Base-by-base conservation (phyloP, 768 basidiomycete genomes). In the Boletus insuetus region DNA sequence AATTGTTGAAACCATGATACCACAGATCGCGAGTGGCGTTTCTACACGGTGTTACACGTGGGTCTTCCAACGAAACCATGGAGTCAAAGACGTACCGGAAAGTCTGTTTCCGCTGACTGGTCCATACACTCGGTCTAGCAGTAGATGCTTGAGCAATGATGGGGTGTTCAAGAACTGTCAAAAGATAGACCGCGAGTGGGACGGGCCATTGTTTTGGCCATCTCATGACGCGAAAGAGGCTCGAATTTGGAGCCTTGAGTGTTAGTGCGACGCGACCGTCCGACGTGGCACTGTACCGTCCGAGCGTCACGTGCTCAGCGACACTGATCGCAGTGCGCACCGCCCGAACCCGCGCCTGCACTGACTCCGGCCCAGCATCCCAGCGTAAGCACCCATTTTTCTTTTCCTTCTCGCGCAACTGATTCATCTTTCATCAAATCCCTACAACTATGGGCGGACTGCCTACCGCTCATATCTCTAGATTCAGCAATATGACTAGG, bases 1-100 rank as follows among this genome's bases (percentile, higher is more conserved):
- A 97, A 63, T 83, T 85, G 63, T 91, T 71, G 65, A 86, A 97
- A 0, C 94, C 94, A 76, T 96, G 94, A 65, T 91, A 87, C 88
- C 91, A 97, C 6, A 96, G 74, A 51, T 87, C 82, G 42, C 87
- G 82, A 10, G 84, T 85, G 64, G 78, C 79, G 61, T 91, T 81
- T 43, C 91, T 93, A 59, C 26, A 54, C 8, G 39, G 44, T 40
- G 41, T 65, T 22, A 56, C 50, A 40, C 16, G 39, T 24, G 29
- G 11, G 29, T 43, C 32, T 12, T 35, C 9, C 16, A 20, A 51
- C 19, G 35, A 47, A 29, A 47, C 17, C 22, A 26, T 46, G 34
- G 48, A 34, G 26, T 20, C 20, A 31, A 42, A 44, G 16, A 66
- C 80, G 52, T 64, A 85, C 86, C 85, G 80, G 61, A 78, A 76